Evolutionary conservation across 768 basidiomycete species (phyloP).

Genomic region (Boletus rubroflammeus): DNA sequence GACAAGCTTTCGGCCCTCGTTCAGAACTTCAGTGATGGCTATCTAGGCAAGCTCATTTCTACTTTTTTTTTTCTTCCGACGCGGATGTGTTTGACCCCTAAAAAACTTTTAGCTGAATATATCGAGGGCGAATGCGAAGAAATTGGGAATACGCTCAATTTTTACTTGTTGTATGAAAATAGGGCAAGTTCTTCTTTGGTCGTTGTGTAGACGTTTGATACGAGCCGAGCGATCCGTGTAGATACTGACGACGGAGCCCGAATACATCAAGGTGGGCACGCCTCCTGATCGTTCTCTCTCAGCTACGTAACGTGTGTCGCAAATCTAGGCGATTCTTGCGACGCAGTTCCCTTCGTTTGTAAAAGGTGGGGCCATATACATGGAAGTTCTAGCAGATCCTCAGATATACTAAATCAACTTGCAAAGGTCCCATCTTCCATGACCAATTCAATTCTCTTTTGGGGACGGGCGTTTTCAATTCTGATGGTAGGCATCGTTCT

Average conservation of each 20-base stretch:
- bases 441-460: slow-evolving; percentile 29
- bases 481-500: slow-evolving; percentile 30
- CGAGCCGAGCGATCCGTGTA: slow-evolving; percentile 7
- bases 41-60: slow-evolving; percentile 38
- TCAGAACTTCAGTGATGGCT: slow-evolving; percentile 41
- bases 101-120: slow-evolving; percentile 11
- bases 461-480: slow-evolving; percentile 41
- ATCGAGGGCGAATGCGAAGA: slow-evolving; percentile 6
- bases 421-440: slow-evolving; percentile 21
- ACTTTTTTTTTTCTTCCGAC: neutral
- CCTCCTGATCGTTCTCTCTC: neutral
- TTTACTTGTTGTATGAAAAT: slow-evolving; percentile 25
- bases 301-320: neutral
- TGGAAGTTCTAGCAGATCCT: neutral
- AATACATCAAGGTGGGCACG: slow-evolving; percentile 35
- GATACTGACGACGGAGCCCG: slow-evolving; percentile 39
- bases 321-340: slow-evolving; percentile 34
- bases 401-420: neutral
- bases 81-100: neutral
- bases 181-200: slow-evolving; percentile 14
- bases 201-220: neutral
- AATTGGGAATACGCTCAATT: slow-evolving; percentile 24
- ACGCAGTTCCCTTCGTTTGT: slow-evolving; percentile 35
- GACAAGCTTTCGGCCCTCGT: slow-evolving; percentile 42
- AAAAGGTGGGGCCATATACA: slow-evolving; percentile 28